Base-by-base conservation (phyloP, 2,329 filamentous ascomycete genomes). In the Madurella fahalii region DNA sequence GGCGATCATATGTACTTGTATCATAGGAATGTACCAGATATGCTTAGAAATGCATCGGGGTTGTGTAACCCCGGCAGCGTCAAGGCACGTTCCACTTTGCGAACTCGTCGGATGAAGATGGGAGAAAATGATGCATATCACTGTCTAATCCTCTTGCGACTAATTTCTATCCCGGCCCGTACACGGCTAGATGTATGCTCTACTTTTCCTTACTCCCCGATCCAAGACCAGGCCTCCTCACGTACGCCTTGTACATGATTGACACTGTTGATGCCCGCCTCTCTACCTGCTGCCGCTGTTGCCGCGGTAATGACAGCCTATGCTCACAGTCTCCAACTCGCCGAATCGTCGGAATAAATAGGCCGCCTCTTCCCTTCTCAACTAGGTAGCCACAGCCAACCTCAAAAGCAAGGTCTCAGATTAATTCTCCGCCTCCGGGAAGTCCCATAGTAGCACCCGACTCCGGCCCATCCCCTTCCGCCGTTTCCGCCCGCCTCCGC, bases 391-490 rank as follows among this genome's bases (percentile, higher is more conserved):
- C 25, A 25, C 7, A 7, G 25, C 8, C 44, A 31, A 25, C 37
- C n/a, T 34, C 17, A 43, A 20, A n/a, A 47, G 18, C 34, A 25
- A 25, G 3, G 7, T n/a, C 25, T 25, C 25, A 25, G 3, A 25
- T 25, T 25, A 25, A 7, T 25, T 25, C 7, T 3, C 25, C 25
- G 4, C 7, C 25, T 25, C 25, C 7, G 25, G 25, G 7, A 25
- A 3, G 25, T 25, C 25, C 25, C 7, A 25, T 25, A 25, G 25
- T 7, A 7, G 25, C 25, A 25, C 25, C 25, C 7, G 25, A 7
- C n/a, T n/a, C 72, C 70, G 16, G 84, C 64, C 47, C 77, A n/a
- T 72, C 56, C 69, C 73, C 68, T 86, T 82, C 0, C 82, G 81
- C 4, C 73, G 71, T 61, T 37, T 82, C 75, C 0, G 83, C 83